Conservation (phyloP, 768 basidiomycete genomes). For the Dioszegia crocea region DNA sequence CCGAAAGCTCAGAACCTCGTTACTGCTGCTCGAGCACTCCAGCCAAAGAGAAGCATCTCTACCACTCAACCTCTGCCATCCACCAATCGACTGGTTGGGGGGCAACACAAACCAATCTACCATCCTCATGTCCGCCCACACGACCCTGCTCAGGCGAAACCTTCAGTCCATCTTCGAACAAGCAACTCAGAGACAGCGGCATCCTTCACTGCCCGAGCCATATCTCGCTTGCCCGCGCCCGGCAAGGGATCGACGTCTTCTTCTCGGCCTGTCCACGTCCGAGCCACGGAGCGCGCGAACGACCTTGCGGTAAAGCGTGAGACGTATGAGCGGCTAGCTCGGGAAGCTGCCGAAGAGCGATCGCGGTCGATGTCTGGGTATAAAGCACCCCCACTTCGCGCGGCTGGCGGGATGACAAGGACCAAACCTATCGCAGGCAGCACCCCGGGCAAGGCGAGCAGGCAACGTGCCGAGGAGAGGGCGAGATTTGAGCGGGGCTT, state of each 20-base stretch:
- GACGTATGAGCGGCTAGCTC: constrained; percentile 17
- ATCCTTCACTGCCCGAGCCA: constrained; percentile 21
- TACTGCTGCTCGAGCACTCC: neutral
- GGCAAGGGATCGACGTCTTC: constrained; percentile 22
- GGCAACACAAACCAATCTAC: too few species aligned
- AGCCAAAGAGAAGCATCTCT: constrained; percentile 1
- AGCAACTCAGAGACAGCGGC: too few species aligned
- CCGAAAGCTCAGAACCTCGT: neutral
- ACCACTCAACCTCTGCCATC: neutral
- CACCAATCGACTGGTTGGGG: too few species aligned
- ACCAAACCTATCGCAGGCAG: constrained; percentile 25
- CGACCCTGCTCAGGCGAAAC: too few species aligned
- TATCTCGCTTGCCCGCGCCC: constrained; percentile 25
- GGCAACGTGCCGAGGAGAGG: constrained; percentile 14
- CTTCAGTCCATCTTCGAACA: too few species aligned
- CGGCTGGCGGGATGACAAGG: neutral
- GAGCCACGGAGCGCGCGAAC: constrained; percentile 15
- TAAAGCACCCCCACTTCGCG: neutral
- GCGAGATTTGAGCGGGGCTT: constrained; percentile 17
- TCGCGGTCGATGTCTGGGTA: neutral
- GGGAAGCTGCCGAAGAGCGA: neutral
- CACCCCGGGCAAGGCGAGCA: constrained; percentile 30
- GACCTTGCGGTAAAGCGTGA: constrained; percentile 14
- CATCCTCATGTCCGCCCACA: too few species aligned
- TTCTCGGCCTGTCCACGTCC: constrained; percentile 7